A percentile compares a stretch with the other conserved stretches of the same genome.
phyloP scores from a whole-genome alignment of 2,329 filamentous ascomycete species.

The Colletotrichum acutatum region DNA sequence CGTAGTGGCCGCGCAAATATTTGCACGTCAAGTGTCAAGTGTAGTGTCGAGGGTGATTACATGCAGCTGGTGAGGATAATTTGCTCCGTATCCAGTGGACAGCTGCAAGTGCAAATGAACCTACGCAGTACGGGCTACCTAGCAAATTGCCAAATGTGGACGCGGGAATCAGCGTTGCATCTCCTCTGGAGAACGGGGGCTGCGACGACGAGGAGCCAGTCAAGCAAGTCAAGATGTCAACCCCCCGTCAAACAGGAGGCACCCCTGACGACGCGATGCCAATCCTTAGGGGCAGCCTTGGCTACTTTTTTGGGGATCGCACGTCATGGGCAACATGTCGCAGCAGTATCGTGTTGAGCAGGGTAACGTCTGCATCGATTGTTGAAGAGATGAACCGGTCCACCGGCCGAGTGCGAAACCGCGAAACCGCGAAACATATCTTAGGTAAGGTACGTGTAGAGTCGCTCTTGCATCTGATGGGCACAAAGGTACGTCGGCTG shows the following conservation, averaged over 20 bases:
- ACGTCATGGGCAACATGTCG: constrained; percentile 18
- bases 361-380: background rate
- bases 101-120: background rate
- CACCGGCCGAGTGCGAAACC: background rate
- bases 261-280: constrained; percentile 6
- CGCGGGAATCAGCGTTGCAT: constrained; percentile 7
- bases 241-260: background rate
- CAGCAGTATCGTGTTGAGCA: constrained; percentile 17
- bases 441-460: background rate
- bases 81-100: background rate
- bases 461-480: background rate
- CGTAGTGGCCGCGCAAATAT: background rate
- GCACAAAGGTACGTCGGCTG: background rate
- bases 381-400: constrained; percentile 25
- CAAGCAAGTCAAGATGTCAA: background rate
- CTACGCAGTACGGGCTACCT: too few relatives aligned
- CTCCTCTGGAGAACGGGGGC: constrained; percentile 1
- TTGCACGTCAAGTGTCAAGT: background rate
- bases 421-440: background rate
- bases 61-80: background rate
- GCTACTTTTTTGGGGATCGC: background rate
- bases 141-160: background rate
- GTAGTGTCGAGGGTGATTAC: background rate
- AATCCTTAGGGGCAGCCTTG: constrained; percentile 1
- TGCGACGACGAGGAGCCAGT: background rate